These are phyloP conservation scores for Ophiostoma perfectum DNA, from an alignment of 2,329 filamentous ascomycete species.

Conservation along the genomic window DNA sequence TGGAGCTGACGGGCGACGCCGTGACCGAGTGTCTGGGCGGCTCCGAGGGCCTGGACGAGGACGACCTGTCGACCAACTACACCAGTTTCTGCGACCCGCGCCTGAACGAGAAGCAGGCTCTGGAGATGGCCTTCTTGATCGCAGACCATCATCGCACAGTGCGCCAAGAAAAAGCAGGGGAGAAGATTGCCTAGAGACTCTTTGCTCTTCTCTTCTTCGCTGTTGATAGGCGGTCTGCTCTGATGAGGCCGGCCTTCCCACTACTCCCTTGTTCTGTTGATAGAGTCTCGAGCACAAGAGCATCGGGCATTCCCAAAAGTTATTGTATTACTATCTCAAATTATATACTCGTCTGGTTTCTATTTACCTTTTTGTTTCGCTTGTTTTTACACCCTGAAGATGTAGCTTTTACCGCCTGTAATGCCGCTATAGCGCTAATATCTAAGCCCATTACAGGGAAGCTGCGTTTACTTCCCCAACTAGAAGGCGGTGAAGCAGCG, in stretches of 20 bases:
- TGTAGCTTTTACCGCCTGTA: too few species aligned
- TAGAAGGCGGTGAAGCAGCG: not conserved
- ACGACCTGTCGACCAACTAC: constrained; percentile 85
- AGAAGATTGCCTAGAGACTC: not conserved
- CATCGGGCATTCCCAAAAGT: not conserved
- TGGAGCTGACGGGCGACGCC: constrained; percentile 91
- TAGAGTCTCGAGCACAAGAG: not conserved
- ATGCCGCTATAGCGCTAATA: too few species aligned
- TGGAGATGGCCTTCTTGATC: constrained; percentile 90
- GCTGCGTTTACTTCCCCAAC: not conserved
- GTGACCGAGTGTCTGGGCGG: constrained; percentile 96
- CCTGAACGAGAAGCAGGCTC: constrained; percentile 93
- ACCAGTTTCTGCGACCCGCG: constrained; percentile 94
- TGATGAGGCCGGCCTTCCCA: not conserved
- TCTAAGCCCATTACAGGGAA: not conserved
- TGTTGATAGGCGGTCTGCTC: not conserved
- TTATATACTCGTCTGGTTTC: not conserved
- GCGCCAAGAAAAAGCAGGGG: not conserved
- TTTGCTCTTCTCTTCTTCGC: not conserved
- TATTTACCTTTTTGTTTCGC: not conserved
- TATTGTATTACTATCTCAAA: constrained; percentile 1
- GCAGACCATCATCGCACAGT: constrained; percentile 63
- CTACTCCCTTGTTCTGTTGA: too few species aligned
- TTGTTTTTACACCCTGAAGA: not conserved
- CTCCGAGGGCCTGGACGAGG: constrained; percentile 78